Base-by-base conservation (phyloP, 371 early-diverging fungal species). In the Capillidium rhysosporum region DNA sequence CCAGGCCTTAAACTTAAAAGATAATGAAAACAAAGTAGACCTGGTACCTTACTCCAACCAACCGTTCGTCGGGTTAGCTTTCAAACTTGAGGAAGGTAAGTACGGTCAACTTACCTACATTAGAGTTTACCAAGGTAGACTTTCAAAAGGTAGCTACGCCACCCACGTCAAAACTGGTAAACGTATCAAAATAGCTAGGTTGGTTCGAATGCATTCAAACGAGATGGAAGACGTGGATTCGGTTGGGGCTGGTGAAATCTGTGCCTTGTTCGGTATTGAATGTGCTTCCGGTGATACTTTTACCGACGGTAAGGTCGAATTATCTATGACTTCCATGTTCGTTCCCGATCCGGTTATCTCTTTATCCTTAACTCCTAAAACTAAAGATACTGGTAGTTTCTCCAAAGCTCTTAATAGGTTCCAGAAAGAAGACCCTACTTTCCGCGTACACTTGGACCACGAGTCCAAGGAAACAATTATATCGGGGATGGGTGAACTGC, bases 251-350 rank as follows among this genome's bases (percentile, higher is more conserved):
- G 98, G 98, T 61, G 98, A 97, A 71, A 95, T 97, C 55, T 89
- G 93, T 66, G 98, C 98, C 21, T 71, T 95, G 67, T 95, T 97
- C 68, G 98, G 98, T 63, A 80, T 97, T 48, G 98, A 97, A 57
- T 97, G 98, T 68, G 84, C 94, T 5, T 85, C 86, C 28, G 98
- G 98, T 57, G 98, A 97, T 68, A 90, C 95, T 1, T 97, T 97
- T 59, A 91, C 89, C 34, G 88, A 89, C 62, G 98, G 95, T 40
- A 62, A 72, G 14, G 57, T 76, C n/a, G 69, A 73, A 55, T 79
- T 79, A 66, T 73, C 92, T n/a, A 91, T 93, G 94, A 84, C 91
- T 20, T 89, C 92, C 43, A 97, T 95, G 86, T 92, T 77, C 67
- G 94, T 97, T 21, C 96, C 98, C 49, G 86, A 92, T 54, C 92